Base-by-base conservation (phyloP, 2,329 filamentous ascomycete genomes). In the Xylaria sp. region DNA sequence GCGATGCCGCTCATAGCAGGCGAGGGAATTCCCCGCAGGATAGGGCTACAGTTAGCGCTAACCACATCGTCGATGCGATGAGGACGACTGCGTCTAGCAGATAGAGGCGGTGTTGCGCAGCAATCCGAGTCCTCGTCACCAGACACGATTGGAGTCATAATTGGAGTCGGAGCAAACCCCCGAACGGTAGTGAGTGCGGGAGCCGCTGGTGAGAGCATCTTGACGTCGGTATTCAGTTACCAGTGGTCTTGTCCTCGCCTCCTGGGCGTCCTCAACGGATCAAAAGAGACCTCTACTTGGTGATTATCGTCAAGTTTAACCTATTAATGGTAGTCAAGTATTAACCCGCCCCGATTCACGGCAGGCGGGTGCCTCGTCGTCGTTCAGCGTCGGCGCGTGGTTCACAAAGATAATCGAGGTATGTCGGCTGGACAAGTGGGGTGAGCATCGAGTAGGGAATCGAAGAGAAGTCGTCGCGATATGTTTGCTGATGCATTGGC, bases 1-100 rank as follows among this genome's bases (percentile, higher is more conserved):
- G 92, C 92, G 73, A 97, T 94, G 54, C 93, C 94, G 66, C 91
- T 90, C 33, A 89, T 75, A 55, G 81, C 84, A 11, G 86, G 86
- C 20, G 87, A 87, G 17, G 82, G 78, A 29, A 79, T 74, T n/a
- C 79, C 80, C 54, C 87, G 85, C 68, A 90, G 77, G 59, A 83
- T 76, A 7, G 89, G 89, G 77, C 88, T 90, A 79, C 87, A 89
- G 78, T 92, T 83, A 63, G 85, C 85, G 77, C 86, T 89, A 71
- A 89, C 84, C 17, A 88, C 83, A 77, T 89, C 86, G 75, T 87
- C 79, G 58, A 88, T 77, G 49, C 80, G 79, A 61, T 77, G 72
- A 44, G 75, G 64, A 5, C 79, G 82, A 59, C 79, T 79, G 61
- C 80, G 80, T 70, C 76, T 80, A 69, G 75, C 78, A 60, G 73